Evolutionary conservation across 305 asterid genomes (phyloP).

Genomic region (Fraxinus paxiana): DNA sequence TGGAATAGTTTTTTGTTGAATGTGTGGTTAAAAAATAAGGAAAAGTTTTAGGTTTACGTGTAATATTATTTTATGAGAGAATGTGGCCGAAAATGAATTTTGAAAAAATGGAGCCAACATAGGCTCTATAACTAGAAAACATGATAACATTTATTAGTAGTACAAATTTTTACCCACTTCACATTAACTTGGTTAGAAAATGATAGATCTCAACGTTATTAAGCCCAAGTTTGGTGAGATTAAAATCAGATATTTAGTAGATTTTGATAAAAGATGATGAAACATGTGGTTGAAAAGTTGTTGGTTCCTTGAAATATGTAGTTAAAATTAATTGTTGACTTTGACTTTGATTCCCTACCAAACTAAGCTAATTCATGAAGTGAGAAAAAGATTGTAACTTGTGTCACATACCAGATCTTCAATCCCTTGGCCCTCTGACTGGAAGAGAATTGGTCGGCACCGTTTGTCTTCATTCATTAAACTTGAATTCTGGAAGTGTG

Average conservation of each 20-base stretch:
- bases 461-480: constrained; percentile 90
- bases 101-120: too few species aligned
- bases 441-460: constrained; percentile 83
- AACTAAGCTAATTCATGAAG: not conserved
- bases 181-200: constrained; percentile 3
- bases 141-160: not conserved
- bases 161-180: not conserved
- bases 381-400: not conserved
- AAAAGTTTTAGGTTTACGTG: too few species aligned
- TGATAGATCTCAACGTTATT: not conserved
- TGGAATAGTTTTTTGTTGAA: not conserved
- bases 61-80: too few species aligned
- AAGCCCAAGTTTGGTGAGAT: not conserved
- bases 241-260: too few species aligned
- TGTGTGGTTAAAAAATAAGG: not conserved
- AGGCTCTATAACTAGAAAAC: not conserved
- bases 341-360: not conserved
- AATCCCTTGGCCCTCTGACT: constrained; percentile 61
- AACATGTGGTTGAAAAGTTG: not conserved
- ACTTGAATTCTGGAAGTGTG: constrained; percentile 89
- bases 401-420: constrained; percentile 53
- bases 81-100: too few species aligned
- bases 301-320: too few species aligned
- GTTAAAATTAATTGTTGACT: not conserved
- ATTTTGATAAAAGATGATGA: too few species aligned